phyloP scores from a whole-genome alignment of 495 filamentous ascomycete species.

The Astrothelium subdiscretum region DNA sequence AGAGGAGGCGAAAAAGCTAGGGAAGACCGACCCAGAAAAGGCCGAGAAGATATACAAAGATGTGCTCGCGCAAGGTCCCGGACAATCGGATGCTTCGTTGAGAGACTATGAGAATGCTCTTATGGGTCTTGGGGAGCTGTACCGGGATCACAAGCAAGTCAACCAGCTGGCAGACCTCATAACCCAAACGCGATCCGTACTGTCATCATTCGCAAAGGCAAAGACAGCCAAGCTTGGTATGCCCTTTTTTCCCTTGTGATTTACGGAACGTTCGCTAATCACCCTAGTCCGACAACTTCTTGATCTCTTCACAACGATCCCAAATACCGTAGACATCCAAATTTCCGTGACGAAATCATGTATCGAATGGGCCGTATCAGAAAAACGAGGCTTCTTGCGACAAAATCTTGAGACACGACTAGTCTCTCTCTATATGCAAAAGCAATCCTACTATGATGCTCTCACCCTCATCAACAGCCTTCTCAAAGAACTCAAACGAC shows the following conservation, averaged over 20 bases:
- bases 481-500: slow-evolving; percentile 86
- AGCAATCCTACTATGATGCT: slow-evolving; percentile 92
- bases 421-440: slow-evolving; percentile 86
- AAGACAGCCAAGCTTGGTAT: slow-evolving; percentile 97
- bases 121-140: slow-evolving; percentile 79
- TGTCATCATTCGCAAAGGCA: slow-evolving; percentile 94
- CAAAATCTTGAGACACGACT: slow-evolving; percentile 97
- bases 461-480: slow-evolving; percentile 92
- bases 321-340: slow-evolving; percentile 86
- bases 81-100: slow-evolving; percentile 70
- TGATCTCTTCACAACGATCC: slow-evolving; percentile 87
- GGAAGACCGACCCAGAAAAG: slow-evolving; percentile 63
- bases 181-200: slow-evolving; percentile 73
- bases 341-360: slow-evolving; percentile 89
- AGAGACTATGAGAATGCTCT: slow-evolving; percentile 78
- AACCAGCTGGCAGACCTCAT: slow-evolving; percentile 86
- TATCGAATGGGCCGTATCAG: slow-evolving; percentile 96
- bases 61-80: slow-evolving; percentile 72
- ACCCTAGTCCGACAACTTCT: slow-evolving; percentile 93
- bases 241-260: slow-evolving; percentile 12
- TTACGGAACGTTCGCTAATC: background rate
- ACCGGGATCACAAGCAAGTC: slow-evolving; percentile 69
- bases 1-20: slow-evolving; percentile 75
- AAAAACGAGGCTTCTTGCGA: slow-evolving; percentile 86
- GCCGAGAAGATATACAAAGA: slow-evolving; percentile 78